These are phyloP conservation scores for Eucalyptus rudis DNA, from an alignment of 345 rosid species.

Conservation along the genomic window DNA sequence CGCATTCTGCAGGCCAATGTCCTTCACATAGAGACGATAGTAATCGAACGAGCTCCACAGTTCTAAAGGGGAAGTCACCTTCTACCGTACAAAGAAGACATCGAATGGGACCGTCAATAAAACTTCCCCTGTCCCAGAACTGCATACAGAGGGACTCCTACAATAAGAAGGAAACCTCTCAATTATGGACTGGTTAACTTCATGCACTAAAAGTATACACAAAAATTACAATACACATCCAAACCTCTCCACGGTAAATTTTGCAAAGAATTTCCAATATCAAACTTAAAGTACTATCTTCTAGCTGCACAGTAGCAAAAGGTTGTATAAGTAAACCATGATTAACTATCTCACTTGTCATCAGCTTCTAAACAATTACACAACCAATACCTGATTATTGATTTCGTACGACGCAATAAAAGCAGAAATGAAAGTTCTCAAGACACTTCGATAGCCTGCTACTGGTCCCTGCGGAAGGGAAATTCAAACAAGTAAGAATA, in stretches of 20 bases:
- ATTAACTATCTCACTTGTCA: neutral
- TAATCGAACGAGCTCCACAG: constrained; percentile 55
- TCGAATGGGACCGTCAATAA: constrained; percentile 87
- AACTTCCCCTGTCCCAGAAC: constrained; percentile 93
- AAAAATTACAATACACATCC: constrained; percentile 3
- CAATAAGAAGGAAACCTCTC: neutral
- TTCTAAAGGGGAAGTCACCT: constrained; percentile 84
- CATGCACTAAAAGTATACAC: neutral
- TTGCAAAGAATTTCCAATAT: constrained; percentile 85
- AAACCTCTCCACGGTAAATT: constrained; percentile 84
- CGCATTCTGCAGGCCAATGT: constrained; percentile 96
- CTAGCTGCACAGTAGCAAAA: constrained; percentile 33
- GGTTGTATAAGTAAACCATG: neutral
- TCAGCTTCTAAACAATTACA: neutral
- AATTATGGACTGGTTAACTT: neutral
- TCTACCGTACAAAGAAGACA: constrained; percentile 87
- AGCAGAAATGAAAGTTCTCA: constrained; percentile 83
- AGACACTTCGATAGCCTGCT: constrained; percentile 71
- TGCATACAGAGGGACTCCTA: constrained; percentile 96
- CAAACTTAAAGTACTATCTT: constrained; percentile 50
- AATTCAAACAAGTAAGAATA: neutral
- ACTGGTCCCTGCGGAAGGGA: constrained; percentile 44
- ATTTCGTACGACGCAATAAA: constrained; percentile 94
- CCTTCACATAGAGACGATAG: constrained; percentile 89
- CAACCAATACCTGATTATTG: constrained; percentile 52